Conservation (phyloP, 2,329 filamentous ascomycete species). For the Hymenoscyphus repandus region DNA sequence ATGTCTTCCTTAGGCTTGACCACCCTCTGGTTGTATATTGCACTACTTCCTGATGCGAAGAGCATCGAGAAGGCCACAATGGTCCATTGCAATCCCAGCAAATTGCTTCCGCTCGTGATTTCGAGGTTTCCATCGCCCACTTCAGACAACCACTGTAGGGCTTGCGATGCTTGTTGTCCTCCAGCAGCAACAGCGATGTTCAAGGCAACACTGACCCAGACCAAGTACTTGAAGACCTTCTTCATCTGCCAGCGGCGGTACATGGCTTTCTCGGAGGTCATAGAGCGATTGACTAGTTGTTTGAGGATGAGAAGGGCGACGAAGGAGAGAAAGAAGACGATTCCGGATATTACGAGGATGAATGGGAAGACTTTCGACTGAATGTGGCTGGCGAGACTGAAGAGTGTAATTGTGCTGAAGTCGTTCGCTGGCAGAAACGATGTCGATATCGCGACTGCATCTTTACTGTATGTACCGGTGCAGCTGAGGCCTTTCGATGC, state of each 20-base stretch:
- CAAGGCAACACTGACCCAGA: slow-evolving; percentile 1
- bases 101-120: neutral
- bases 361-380: slow-evolving; percentile 6
- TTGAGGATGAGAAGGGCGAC: neutral
- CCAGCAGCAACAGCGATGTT: slow-evolving; percentile 1
- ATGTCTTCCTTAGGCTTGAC: neutral
- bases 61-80: slow-evolving; percentile 3
- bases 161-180: slow-evolving; percentile 1
- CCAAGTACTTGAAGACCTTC: slow-evolving; percentile 1
- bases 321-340: neutral
- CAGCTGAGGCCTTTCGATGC: neutral
- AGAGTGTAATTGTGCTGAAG: slow-evolving; percentile 6
- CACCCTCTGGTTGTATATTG: neutral
- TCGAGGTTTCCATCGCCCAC: neutral
- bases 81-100: slow-evolving; percentile 4
- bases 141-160: slow-evolving; percentile 3
- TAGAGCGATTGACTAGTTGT: neutral
- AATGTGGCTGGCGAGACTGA: neutral
- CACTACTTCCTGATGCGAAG: slow-evolving; percentile 1
- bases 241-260: neutral
- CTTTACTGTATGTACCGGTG: neutral
- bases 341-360: neutral
- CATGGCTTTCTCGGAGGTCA: neutral
- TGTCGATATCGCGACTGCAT: slow-evolving; percentile 1
- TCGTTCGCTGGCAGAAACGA: slow-evolving; percentile 2